Evolutionary conservation across 2,329 filamentous ascomycete genomes (phyloP).

Genomic region (Colletotrichum scovillei): DNA sequence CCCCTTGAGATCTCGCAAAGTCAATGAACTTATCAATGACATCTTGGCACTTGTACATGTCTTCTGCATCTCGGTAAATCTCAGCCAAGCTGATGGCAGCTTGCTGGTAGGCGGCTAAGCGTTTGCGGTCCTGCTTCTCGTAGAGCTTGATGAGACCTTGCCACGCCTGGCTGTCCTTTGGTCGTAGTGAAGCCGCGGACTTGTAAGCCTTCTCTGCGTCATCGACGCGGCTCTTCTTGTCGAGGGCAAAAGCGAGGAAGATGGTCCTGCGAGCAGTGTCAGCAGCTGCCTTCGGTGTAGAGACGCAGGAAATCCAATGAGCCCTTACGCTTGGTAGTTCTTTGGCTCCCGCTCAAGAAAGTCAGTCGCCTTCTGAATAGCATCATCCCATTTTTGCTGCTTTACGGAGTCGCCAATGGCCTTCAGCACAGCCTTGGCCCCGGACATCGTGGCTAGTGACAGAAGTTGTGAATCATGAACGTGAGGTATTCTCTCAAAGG

Average conservation of each 20-base stretch:
- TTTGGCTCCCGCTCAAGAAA: conserved; percentile 78
- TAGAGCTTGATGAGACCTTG: conserved; percentile 89
- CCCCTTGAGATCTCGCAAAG: conserved; percentile 79
- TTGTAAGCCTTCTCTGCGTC: conserved; percentile 83
- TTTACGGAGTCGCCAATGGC: conserved; percentile 83
- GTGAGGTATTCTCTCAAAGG: conserved; percentile 23
- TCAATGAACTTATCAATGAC: conserved; percentile 84
- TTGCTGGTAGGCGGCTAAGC: conserved; percentile 78
- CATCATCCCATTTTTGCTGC: conserved; percentile 82
- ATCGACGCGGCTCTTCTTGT: conserved; percentile 77
- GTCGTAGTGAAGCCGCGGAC: conserved; percentile 77
- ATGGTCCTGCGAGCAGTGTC: conserved; percentile 52
- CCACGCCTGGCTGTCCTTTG: conserved; percentile 86
- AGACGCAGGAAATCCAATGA: not conserved
- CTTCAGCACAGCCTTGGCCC: conserved; percentile 81
- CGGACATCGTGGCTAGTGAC: conserved; percentile 55
- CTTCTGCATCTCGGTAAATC: conserved; percentile 76
- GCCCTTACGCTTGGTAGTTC: conserved; percentile 82
- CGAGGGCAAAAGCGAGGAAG: conserved; percentile 87
- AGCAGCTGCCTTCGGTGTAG: conserved; percentile 31
- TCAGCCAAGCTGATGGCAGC: conserved; percentile 80
- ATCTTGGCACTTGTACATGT: conserved; percentile 72
- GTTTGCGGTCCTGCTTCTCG: conserved; percentile 78
- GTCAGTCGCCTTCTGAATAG: conserved; percentile 74
- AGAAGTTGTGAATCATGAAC: conserved; percentile 25